Evolutionary conservation across 495 filamentous ascomycete species (phyloP).

Genomic region (Bryoglossum gracile): DNA sequence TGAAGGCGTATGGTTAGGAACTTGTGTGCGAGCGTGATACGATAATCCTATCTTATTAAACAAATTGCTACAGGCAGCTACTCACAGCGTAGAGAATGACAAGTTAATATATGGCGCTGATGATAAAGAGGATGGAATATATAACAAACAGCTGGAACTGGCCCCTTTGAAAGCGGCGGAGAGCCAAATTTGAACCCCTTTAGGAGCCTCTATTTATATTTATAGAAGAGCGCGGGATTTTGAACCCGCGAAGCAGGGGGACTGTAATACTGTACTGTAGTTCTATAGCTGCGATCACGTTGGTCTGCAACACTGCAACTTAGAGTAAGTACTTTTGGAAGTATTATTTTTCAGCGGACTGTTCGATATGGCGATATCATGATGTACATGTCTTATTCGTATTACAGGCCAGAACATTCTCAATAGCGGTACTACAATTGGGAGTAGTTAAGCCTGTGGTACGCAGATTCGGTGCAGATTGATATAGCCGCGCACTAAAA

Average conservation of each 20-base stretch:
- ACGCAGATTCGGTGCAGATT: too few species aligned
- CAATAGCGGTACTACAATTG: neutral
- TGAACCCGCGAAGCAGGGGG: neutral
- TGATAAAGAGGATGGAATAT: too few species aligned
- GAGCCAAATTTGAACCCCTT: conserved; percentile 3
- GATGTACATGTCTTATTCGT: neutral
- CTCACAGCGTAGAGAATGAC: too few species aligned
- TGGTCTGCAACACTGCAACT: neutral
- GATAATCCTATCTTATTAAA: too few species aligned
- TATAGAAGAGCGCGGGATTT: neutral
- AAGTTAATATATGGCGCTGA: too few species aligned
- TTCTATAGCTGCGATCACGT: neutral
- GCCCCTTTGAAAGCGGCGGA: conserved; percentile 1
- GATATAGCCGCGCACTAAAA: too few species aligned
- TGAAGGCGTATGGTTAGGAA: too few species aligned
- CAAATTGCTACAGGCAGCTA: too few species aligned
- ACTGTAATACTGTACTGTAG: too few species aligned
- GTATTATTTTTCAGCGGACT: neutral
- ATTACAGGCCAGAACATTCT: neutral
- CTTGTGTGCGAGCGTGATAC: too few species aligned
- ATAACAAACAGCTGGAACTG: too few species aligned
- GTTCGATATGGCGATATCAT: too few species aligned
- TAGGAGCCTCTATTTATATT: conserved; percentile 4
- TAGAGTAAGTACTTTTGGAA: neutral
- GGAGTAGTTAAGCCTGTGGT: neutral